Evolutionary conservation across 495 filamentous ascomycete species (phyloP).

Genomic region (Podospora comata): DNA sequence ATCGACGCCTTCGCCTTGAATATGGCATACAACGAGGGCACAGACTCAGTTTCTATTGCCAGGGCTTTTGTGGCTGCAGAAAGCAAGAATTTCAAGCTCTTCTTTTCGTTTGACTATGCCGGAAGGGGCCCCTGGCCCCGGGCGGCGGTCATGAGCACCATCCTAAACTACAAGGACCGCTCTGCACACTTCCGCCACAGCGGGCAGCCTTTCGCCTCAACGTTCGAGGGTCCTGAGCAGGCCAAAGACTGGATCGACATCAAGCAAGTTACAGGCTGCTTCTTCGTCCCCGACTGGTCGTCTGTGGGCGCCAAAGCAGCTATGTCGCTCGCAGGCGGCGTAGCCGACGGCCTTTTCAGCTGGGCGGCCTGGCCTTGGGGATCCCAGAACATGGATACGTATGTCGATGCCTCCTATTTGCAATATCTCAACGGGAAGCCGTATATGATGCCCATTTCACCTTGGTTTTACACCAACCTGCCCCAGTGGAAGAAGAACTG

Average conservation of each 20-base stretch:
- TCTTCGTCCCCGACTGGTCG: slow-evolving; percentile 33
- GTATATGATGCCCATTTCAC: slow-evolving; percentile 54
- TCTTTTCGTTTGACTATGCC: slow-evolving; percentile 44
- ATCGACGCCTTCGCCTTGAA: slow-evolving; percentile 42
- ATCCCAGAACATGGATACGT: slow-evolving; percentile 49
- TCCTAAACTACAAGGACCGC: slow-evolving; percentile 28
- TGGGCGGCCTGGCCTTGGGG: slow-evolving; percentile 43
- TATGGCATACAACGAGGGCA: slow-evolving; percentile 32
- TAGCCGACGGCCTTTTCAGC: slow-evolving; percentile 38
- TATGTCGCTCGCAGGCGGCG: slow-evolving; percentile 13
- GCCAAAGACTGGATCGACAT: slow-evolving; percentile 30
- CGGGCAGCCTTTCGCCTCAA: slow-evolving; percentile 30
- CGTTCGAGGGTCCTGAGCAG: slow-evolving; percentile 30
- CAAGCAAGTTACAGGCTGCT: slow-evolving; percentile 28
- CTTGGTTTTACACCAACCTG: slow-evolving; percentile 66
- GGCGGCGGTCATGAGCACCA: slow-evolving; percentile 26
- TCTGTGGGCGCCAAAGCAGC: slow-evolving; percentile 23
- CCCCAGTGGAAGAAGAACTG: slow-evolving; percentile 65
- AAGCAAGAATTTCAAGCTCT: slow-evolving; percentile 35
- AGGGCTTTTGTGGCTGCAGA: slow-evolving; percentile 35
- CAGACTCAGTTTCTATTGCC: slow-evolving; percentile 22
- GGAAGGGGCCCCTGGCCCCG: slow-evolving; percentile 28
- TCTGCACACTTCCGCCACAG: slow-evolving; percentile 31
- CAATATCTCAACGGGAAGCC: slow-evolving; percentile 33
- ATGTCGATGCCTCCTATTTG: slow-evolving; percentile 25